phyloP scores from a whole-genome alignment of 495 filamentous ascomycete species.

The Aspergillus kassunensis region DNA sequence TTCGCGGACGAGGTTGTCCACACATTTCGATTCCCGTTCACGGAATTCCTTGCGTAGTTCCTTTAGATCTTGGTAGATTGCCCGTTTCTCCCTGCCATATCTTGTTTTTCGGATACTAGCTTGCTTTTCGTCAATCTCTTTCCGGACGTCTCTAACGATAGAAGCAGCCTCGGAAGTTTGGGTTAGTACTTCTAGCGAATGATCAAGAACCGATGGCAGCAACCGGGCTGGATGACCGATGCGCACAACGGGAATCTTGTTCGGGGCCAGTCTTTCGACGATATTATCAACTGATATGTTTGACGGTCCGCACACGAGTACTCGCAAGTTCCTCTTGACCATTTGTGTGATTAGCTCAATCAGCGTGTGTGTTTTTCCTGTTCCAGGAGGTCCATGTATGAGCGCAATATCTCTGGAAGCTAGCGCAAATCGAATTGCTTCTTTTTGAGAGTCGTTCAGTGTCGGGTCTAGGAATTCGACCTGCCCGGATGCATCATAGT shows the following conservation, averaged over 20 bases:
- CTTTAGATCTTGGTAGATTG: slow-evolving; percentile 80
- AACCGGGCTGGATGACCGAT: slow-evolving; percentile 91
- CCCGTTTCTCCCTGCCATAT: slow-evolving; percentile 71
- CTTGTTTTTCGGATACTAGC: slow-evolving; percentile 82
- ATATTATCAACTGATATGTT: slow-evolving; percentile 99
- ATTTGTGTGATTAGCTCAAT: slow-evolving; percentile 93
- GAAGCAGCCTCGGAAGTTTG: slow-evolving; percentile 82
- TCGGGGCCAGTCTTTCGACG: slow-evolving; percentile 82
- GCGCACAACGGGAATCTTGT: slow-evolving; percentile 80
- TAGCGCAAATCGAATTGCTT: slow-evolving; percentile 85
- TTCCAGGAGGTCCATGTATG: slow-evolving; percentile 94
- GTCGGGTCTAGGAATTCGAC: slow-evolving; percentile 74
- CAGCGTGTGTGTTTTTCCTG: slow-evolving; percentile 94
- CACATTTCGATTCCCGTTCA: slow-evolving; percentile 76
- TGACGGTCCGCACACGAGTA: slow-evolving; percentile 91
- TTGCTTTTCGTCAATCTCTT: slow-evolving; percentile 91
- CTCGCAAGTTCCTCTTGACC: slow-evolving; percentile 60
- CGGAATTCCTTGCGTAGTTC: slow-evolving; percentile 85
- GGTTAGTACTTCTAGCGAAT: slow-evolving; percentile 90
- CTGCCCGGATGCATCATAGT: slow-evolving; percentile 53
- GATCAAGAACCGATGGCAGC: slow-evolving; percentile 80
- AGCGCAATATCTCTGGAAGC: slow-evolving; percentile 79
- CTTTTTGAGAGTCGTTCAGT: slow-evolving; percentile 86
- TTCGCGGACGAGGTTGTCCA: slow-evolving; percentile 65
- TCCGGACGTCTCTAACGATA: slow-evolving; percentile 87